Percentiles rank a stretch among this genome's conserved stretches.
phyloP scores from a whole-genome alignment of 345 rosid species.

The Citrus sp. region DNA sequence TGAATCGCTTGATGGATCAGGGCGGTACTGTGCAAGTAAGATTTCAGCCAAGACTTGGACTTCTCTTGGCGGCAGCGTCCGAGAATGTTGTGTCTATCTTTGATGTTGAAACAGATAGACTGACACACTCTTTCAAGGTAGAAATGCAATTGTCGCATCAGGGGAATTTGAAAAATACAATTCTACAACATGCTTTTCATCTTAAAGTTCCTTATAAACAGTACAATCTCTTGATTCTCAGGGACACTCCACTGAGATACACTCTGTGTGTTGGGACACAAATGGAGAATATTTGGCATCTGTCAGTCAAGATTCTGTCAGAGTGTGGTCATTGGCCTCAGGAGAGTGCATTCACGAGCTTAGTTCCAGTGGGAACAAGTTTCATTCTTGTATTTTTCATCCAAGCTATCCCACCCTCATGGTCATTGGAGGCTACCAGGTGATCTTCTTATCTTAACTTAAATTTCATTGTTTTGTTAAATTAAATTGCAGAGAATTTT shows the following conservation, averaged over 20 bases:
- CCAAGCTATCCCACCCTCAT: conserved; percentile 76
- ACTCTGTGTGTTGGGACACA: conserved; percentile 79
- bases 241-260: conserved; percentile 68
- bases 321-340: conserved; percentile 67
- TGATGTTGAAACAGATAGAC: conserved; percentile 65
- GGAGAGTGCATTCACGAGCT: conserved; percentile 82
- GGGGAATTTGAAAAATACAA: background rate
- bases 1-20: conserved; percentile 37
- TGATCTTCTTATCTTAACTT: conserved; percentile 6
- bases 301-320: conserved; percentile 69
- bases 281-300: conserved; percentile 78
- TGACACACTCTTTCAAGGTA: conserved; percentile 57
- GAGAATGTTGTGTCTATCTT: conserved; percentile 69
- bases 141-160: background rate
- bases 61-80: conserved; percentile 74
- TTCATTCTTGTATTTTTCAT: conserved; percentile 86
- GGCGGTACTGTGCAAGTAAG: conserved; percentile 75
- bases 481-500: background rate
- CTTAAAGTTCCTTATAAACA: background rate
- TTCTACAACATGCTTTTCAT: background rate
- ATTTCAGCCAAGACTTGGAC: conserved; percentile 87
- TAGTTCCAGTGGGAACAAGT: conserved; percentile 74
- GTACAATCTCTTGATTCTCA: conserved; percentile 23
- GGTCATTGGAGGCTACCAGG: conserved; percentile 92
- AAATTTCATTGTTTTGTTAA: background rate